Evolutionary conservation across 768 basidiomycete species (phyloP), one percentile per base, ranked within the genome.

Genomic region (Boletales sp.): DNA sequence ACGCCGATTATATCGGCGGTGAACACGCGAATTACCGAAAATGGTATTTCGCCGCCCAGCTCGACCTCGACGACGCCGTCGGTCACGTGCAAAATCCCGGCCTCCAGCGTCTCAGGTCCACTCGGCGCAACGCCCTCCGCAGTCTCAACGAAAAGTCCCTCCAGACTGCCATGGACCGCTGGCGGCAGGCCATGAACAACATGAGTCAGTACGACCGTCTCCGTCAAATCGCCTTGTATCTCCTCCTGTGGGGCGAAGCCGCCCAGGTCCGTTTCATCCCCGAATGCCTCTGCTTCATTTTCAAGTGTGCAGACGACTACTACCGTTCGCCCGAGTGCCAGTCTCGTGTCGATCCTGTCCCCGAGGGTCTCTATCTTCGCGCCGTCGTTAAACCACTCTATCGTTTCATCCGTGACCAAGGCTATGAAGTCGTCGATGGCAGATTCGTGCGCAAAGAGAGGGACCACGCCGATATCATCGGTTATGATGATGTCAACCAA

Each of bases 231-330:
- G 97, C 97, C 0, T 79, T 99, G 5, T 98, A 88, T 67, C 80
- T 98, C 24, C 80, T 99, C 24, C 90, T 91, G 55, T 99, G 97
- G 97, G 97, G 95, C 48, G 97, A 99, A 70, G 94, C 92, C 0
- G 95, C 97, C 12, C 94, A 97, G 64, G 93, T 98, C 36, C 86
- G 97, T 13, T 98, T 97, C 69, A 80, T 91, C 13, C 95, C 97
- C 3, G 97, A 99, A 68, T 94, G 92, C 61, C 73, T 99, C 40
- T 97, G 94, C 72, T 99, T 97, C 79, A 97, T 99, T 71, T 99
- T 99, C 87, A 99, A 99, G 72, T 98, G 97, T 64, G 97, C 97
- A 13, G 97, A 99, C 66, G 97, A 99, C 72, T 99, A 97, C 69
- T 99, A 99, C 69, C 94, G 97, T 21, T 93, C 90, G 4, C 86